Evolutionary conservation across 2,329 filamentous ascomycete genomes (phyloP).

Genomic region (Cladosporium cucumerinum): DNA sequence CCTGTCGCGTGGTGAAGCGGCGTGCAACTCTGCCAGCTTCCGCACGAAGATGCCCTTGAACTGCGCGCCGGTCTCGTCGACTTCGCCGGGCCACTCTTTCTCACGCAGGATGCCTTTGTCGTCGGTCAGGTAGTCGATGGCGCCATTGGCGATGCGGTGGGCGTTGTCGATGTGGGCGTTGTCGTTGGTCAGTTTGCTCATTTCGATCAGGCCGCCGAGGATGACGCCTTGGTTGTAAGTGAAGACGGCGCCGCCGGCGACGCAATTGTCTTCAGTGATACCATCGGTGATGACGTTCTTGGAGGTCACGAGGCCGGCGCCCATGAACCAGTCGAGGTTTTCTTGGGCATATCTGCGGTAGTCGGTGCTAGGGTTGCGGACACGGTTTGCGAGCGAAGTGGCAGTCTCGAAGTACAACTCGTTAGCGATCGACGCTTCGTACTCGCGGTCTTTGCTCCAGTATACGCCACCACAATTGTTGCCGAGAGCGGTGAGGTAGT

Average conservation of each 20-base stretch:
- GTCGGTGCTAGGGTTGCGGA: constrained; percentile 33
- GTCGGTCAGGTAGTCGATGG: constrained; percentile 37
- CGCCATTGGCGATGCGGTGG: constrained; percentile 36
- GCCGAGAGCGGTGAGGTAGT: constrained; percentile 41
- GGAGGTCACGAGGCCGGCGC: constrained; percentile 47
- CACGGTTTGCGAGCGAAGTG: constrained; percentile 53
- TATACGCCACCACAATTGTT: constrained; percentile 44
- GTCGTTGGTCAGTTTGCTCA: constrained; percentile 41
- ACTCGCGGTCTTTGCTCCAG: constrained; percentile 41
- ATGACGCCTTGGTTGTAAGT: constrained; percentile 62
- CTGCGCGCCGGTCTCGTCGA: constrained; percentile 49
- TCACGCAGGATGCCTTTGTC: constrained; percentile 40
- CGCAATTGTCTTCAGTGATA: constrained; percentile 45
- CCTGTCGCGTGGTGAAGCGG: constrained; percentile 44
- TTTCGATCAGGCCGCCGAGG: constrained; percentile 55
- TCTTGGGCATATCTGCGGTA: constrained; percentile 47
- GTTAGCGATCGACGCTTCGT: constrained; percentile 53
- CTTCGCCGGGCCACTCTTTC: constrained; percentile 21
- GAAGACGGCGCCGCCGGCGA: constrained; percentile 44
- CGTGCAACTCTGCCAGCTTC: constrained; percentile 58
- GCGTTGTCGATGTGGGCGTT: constrained; percentile 34
- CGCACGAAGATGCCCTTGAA: constrained; percentile 72
- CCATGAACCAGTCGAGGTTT: constrained; percentile 51
- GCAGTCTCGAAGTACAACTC: constrained; percentile 54
- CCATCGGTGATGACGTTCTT: constrained; percentile 45